A percentile compares a stretch with the other conserved stretches of the same genome.
These are phyloP conservation scores for Cryptococcus maquisensis DNA, from an alignment of 1,284 basidiomycete species.

Conservation along the genomic window DNA sequence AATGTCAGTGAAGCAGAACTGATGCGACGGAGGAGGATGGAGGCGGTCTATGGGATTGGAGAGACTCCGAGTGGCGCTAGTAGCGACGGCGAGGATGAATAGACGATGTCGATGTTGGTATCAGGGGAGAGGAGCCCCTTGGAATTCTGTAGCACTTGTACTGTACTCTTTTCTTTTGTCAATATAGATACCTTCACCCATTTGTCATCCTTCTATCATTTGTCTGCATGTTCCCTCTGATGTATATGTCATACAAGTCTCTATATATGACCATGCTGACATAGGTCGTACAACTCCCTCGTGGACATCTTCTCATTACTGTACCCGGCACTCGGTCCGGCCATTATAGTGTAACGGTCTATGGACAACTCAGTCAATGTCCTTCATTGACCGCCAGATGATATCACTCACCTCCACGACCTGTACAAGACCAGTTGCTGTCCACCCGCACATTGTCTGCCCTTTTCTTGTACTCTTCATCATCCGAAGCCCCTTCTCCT, in stretches of 20 bases:
- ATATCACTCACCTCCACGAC: conserved; percentile 31
- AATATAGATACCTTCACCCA: no score
- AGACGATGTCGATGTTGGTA: conserved; percentile 2
- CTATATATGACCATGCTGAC: no score
- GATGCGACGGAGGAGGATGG: conserved; percentile 64
- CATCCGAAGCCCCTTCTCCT: conserved; percentile 25
- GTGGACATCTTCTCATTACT: no score
- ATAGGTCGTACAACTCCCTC: no score
- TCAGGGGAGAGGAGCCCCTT: background rate
- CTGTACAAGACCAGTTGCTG: conserved; percentile 23
- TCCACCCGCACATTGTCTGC: conserved; percentile 21
- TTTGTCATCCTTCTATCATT: no score
- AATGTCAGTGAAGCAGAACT: conserved; percentile 72
- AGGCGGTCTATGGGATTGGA: conserved; percentile 50
- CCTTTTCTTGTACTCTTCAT: conserved; percentile 13
- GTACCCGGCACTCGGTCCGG: no score
- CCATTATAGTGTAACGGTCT: no score
- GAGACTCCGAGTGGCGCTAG: conserved; percentile 28
- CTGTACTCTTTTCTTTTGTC: no score
- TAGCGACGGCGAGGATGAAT: conserved; percentile 17
- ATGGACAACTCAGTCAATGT: no score
- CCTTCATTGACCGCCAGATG: no score
- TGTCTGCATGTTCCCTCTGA: no score
- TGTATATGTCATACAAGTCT: no score
- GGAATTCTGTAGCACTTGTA: background rate